These are phyloP conservation scores for Orbilia brochopaga DNA, from an alignment of 2,329 filamentous ascomycete species.

Conservation along the genomic window DNA sequence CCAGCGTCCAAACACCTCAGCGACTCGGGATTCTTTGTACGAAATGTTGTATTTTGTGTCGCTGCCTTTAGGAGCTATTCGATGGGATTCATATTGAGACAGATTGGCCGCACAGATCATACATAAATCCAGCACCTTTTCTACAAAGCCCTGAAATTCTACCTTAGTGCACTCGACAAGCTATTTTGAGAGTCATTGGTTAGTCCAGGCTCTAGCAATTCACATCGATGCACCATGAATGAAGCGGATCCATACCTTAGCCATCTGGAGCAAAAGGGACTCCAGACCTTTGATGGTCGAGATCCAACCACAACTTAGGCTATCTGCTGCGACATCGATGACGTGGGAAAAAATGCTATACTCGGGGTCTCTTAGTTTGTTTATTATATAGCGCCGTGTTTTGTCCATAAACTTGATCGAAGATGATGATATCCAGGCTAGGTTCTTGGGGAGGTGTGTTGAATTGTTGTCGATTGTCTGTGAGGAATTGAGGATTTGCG, in stretches of 20 bases:
- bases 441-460: constrained; percentile 32
- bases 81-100: constrained; percentile 27
- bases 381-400: constrained; percentile 17
- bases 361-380: constrained; percentile 23
- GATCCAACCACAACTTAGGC: constrained; percentile 44
- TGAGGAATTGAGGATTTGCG: constrained; percentile 25
- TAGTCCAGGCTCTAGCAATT: too few relatives aligned
- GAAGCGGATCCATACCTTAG: constrained; percentile 20
- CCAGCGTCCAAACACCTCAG: constrained; percentile 20
- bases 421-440: constrained; percentile 33
- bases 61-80: constrained; percentile 20
- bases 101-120: constrained; percentile 39
- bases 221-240: neutral
- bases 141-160: constrained; percentile 32
- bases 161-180: constrained; percentile 36
- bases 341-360: constrained; percentile 21
- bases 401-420: constrained; percentile 48
- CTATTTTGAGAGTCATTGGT: constrained; percentile 10
- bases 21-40: constrained; percentile 7
- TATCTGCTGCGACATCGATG: constrained; percentile 38
- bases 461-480: constrained; percentile 30
- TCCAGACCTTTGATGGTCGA: constrained; percentile 35
- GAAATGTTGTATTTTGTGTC: constrained; percentile 7
- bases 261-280: constrained; percentile 16
- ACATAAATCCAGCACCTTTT: constrained; percentile 31